phyloP scores from a whole-genome alignment of 768 basidiomycete species.

The Mrakia hoshinonis region DNA sequence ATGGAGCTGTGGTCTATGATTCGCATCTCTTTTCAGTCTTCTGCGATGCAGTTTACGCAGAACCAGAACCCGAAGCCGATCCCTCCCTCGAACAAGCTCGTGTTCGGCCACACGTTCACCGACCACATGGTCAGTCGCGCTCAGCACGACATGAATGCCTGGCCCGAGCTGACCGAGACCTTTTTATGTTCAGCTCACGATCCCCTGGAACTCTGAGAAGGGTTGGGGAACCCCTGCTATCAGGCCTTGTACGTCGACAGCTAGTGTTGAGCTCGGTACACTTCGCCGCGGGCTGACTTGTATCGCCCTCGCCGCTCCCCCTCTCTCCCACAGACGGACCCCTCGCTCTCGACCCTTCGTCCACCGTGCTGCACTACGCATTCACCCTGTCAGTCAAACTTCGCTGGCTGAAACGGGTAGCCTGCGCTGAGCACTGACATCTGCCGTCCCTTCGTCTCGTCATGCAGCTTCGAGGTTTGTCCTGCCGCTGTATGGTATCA shows the following conservation, averaged over 20 bases:
- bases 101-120: slow-evolving; percentile 80
- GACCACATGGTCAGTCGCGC: too few species aligned
- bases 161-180: too few species aligned
- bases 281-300: neutral
- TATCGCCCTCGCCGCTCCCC: neutral
- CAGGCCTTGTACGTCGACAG: slow-evolving; percentile 57
- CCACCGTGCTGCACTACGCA: slow-evolving; percentile 84
- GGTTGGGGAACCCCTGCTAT: slow-evolving; percentile 83
- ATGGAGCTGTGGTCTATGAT: too few species aligned
- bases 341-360: slow-evolving; percentile 64
- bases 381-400: slow-evolving; percentile 54
- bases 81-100: slow-evolving; percentile 58
- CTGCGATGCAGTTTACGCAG: slow-evolving; percentile 33
- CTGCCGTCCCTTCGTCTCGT: neutral
- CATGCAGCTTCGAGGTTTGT: slow-evolving; percentile 46
- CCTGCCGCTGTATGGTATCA: too few species aligned
- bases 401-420: neutral
- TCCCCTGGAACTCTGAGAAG: slow-evolving; percentile 57
- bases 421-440: neutral
- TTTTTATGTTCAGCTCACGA: too few species aligned
- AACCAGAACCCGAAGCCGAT: slow-evolving; percentile 50
- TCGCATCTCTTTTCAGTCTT: slow-evolving; percentile 30
- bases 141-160: too few species aligned
- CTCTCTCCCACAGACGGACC: slow-evolving; percentile 52
- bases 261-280: neutral